Conservation (phyloP, 2,329 filamentous ascomycete species). For the Aspergillus intermedius region DNA sequence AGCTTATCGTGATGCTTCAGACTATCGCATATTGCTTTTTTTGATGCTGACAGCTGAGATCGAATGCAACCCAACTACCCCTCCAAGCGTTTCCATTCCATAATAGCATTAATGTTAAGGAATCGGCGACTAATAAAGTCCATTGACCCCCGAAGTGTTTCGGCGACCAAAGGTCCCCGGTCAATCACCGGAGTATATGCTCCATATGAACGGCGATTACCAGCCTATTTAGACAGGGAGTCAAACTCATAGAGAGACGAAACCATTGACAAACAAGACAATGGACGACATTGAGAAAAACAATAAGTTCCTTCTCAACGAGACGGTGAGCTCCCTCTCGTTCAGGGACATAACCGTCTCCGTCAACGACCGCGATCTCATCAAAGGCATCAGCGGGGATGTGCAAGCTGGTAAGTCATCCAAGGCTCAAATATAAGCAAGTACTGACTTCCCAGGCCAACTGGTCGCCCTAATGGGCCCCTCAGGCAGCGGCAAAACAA, state of each 20-base stretch:
- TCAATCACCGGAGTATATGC: too few relatives aligned
- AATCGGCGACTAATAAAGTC: too few relatives aligned
- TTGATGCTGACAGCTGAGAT: background rate
- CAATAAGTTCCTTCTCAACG: constrained; percentile 45
- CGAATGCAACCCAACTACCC: background rate
- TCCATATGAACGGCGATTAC: too few relatives aligned
- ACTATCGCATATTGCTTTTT: background rate
- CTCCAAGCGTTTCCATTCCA: background rate
- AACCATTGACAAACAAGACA: background rate
- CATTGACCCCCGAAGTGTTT: too few relatives aligned
- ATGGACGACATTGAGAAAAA: constrained; percentile 1
- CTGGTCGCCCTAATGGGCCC: constrained; percentile 78
- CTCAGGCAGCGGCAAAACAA: constrained; percentile 69
- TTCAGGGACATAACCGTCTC: constrained; percentile 64
- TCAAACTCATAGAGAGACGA: too few relatives aligned
- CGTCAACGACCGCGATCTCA: constrained; percentile 64
- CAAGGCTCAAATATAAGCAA: constrained; percentile 1
- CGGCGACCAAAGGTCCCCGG: too few relatives aligned
- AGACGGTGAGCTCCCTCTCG: constrained; percentile 56
- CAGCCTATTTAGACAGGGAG: too few relatives aligned
- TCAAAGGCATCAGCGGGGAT: constrained; percentile 57
- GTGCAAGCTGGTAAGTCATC: constrained; percentile 52
- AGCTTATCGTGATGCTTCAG: background rate
- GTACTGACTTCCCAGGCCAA: constrained; percentile 47
- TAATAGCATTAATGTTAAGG: too few relatives aligned